These are phyloP conservation scores for Stagonosporopsis chrysanthemi DNA, from an alignment of 2,329 filamentous ascomycete genomes.

Conservation along the genomic window DNA sequence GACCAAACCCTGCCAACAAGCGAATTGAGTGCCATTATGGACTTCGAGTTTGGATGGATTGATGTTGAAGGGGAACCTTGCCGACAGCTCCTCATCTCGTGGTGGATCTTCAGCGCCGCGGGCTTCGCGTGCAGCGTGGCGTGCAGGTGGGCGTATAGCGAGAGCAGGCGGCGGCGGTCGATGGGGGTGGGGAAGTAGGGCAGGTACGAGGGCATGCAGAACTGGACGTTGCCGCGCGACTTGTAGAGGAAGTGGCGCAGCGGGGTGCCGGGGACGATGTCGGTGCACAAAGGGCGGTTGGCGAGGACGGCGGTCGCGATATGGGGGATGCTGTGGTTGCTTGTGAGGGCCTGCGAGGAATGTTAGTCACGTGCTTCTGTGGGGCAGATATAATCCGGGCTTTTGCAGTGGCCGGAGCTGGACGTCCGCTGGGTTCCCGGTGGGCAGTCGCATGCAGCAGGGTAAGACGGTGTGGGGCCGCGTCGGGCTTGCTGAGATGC, in stretches of 20 bases:
- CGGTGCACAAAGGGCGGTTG: conserved; percentile 74
- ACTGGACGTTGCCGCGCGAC: conserved; percentile 92
- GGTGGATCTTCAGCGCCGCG: conserved; percentile 84
- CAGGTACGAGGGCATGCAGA: conserved; percentile 84
- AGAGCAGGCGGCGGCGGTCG: conserved; percentile 70
- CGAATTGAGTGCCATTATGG: neutral
- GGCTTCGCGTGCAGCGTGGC: conserved; percentile 84
- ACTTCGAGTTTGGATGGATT: neutral
- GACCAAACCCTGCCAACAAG: neutral
- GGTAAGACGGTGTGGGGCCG: neutral
- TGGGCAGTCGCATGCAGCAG: neutral
- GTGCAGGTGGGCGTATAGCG: conserved; percentile 85
- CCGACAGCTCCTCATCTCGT: conserved; percentile 62
- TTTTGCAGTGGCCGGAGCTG: conserved; percentile 1
- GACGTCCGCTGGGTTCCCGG: neutral
- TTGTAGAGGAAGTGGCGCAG: conserved; percentile 96
- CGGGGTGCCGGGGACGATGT: conserved; percentile 80
- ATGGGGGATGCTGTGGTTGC: conserved; percentile 75
- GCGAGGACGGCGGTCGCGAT: conserved; percentile 75
- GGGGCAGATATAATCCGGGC: neutral
- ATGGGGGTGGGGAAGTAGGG: conserved; percentile 70
- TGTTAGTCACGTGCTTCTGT: neutral
- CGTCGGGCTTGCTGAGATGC: neutral
- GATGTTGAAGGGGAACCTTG: conserved; percentile 1
- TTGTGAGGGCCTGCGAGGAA: conserved; percentile 69